These are phyloP conservation scores for Suhomyces chickasaworum DNA, from an alignment of 1,139 yeast genomes.

Conservation along the genomic window DNA sequence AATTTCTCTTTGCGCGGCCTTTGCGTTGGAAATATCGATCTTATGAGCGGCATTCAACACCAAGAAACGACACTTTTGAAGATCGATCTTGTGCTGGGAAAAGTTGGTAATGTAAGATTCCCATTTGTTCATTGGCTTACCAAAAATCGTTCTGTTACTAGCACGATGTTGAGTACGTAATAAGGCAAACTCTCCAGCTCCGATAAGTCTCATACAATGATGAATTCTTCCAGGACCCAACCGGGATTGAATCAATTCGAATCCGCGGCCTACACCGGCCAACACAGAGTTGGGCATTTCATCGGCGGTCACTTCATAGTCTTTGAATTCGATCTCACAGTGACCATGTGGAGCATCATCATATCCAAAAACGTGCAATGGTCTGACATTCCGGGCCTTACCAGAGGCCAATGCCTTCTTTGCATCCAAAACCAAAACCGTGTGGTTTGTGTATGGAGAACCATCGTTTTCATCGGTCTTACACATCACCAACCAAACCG, in stretches of 20 bases:
- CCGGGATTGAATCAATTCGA: constrained; percentile 68
- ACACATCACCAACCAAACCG: constrained; percentile 69
- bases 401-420: constrained; percentile 56
- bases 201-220: constrained; percentile 73
- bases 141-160: constrained; percentile 56
- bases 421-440: constrained; percentile 61
- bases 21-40: constrained; percentile 59
- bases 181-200: constrained; percentile 65
- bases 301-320: constrained; percentile 50
- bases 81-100: constrained; percentile 61
- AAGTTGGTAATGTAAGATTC: constrained; percentile 54
- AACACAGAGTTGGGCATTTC: constrained; percentile 44
- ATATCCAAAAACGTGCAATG: constrained; percentile 60
- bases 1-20: constrained; percentile 58
- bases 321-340: constrained; percentile 58
- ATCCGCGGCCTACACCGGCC: constrained; percentile 61
- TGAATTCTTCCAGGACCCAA: constrained; percentile 76
- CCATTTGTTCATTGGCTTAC: constrained; percentile 54
- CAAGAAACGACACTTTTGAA: constrained; percentile 58
- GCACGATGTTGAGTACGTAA: constrained; percentile 57
- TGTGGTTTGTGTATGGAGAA: constrained; percentile 53
- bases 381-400: constrained; percentile 52
- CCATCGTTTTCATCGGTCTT: constrained; percentile 46
- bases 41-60: constrained; percentile 69
- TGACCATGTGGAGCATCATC: constrained; percentile 81